Conservation (phyloP, 345 rosid genomes). For the Cochlearia excelsa region DNA sequence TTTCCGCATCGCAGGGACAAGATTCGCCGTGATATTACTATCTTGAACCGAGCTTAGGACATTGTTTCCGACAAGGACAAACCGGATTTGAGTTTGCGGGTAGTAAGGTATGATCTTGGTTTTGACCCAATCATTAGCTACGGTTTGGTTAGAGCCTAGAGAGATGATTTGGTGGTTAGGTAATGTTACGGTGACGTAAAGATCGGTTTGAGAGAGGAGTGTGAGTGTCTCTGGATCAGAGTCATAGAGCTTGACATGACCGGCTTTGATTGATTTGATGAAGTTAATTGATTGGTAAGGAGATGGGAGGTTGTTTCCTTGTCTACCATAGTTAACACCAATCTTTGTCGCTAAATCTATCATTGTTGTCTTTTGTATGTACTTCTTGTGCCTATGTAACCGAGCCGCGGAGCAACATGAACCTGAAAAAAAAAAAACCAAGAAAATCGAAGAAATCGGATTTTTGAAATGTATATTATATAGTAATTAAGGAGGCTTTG, state of each 20-base stretch:
- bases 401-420: slow-evolving; percentile 28
- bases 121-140: slow-evolving; percentile 52
- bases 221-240: slow-evolving; percentile 52
- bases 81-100: slow-evolving; percentile 56
- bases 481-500: neutral
- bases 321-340: slow-evolving; percentile 39
- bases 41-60: slow-evolving; percentile 40
- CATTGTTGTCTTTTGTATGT: slow-evolving; percentile 27
- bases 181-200: slow-evolving; percentile 58
- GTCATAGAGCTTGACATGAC: slow-evolving; percentile 57
- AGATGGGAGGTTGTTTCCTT: slow-evolving; percentile 57
- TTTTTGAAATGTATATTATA: neutral
- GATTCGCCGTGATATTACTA: slow-evolving; percentile 35
- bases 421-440: slow-evolving; percentile 12
- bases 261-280: slow-evolving; percentile 51
- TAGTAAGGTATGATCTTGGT: slow-evolving; percentile 53
- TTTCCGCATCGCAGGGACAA: slow-evolving; percentile 66
- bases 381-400: slow-evolving; percentile 4
- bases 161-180: slow-evolving; percentile 50
- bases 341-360: slow-evolving; percentile 29
- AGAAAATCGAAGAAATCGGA: neutral
- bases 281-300: slow-evolving; percentile 46
- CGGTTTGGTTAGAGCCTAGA: slow-evolving; percentile 45
- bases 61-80: slow-evolving; percentile 60
- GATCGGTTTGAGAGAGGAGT: slow-evolving; percentile 52